Evolutionary conservation across 257 asterid genomes (phyloP), one percentile per base, ranked within the genome.

Genomic region (Solanum dulcamara): DNA sequence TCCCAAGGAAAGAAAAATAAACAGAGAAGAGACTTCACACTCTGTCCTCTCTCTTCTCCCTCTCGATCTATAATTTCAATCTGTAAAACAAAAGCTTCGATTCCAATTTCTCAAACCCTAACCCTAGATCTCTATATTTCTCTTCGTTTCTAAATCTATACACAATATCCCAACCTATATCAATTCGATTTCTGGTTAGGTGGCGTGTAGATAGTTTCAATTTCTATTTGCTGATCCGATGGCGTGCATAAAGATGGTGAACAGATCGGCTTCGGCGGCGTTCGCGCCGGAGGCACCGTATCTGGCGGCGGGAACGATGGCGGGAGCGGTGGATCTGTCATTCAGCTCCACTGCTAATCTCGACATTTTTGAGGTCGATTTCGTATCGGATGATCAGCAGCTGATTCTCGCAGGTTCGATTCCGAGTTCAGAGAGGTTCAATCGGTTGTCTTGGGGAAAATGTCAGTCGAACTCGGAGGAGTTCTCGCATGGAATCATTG

Each of bases 281-380:
- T 94, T 96, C 89, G 86, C 98, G 67, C 98, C 99, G 87, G 98
- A 92, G 14, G 95, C 93, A 44, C 90, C 93, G 71, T 95, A 93
- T 91, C 79, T 96, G 93, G 98, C 98, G 10, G 97, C 98, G 70
- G 99, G 98, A 68, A 96, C 99, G 90, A 96, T 95, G 99, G 98
- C 99, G 0, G 99, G 99, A 80, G 99, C 99, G 81, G 99, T 96
- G 88, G 99, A 96, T 95, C 92, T 95, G 90, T 94, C 93, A 71
- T 96, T 96, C 91, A 96, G 99, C 85, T 96, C 99, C 22, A 91
- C 97, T 14, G 98, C 99, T 15, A 96, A 95, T 91, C 93, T 96
- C 70, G 99, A 96, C 86, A 89, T 96, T 38, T 96, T 94, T 88
- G 93, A 95, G 94, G 93, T 96, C 42, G 98, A 96, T 89, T 96